A percentile compares a stretch with the other conserved stretches of the same genome.
Evolutionary conservation across 768 basidiomycete genomes (phyloP).

Genomic region (Coprinopsis sp.): DNA sequence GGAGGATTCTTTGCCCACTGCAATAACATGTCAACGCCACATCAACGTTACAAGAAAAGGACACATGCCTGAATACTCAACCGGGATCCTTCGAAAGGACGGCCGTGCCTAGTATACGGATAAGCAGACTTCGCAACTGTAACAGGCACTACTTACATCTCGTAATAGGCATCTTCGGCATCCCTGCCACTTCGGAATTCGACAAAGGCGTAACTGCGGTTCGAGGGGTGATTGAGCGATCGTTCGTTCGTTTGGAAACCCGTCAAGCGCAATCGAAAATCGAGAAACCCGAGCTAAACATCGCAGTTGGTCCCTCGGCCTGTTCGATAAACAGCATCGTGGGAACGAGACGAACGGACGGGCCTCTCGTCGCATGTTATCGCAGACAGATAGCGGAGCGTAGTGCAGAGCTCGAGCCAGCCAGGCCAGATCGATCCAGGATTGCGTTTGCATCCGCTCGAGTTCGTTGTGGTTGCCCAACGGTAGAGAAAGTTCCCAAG

Average conservation of each 20-base stretch:
- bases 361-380: constrained; percentile 19
- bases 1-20: constrained; percentile 39
- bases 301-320: too few species aligned
- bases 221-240: constrained; percentile 30
- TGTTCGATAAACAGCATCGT: too few species aligned
- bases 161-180: constrained; percentile 35
- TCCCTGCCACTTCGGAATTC: constrained; percentile 33
- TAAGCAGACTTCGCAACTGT: background rate
- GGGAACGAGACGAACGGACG: constrained; percentile 11
- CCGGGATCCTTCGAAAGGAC: constrained; percentile 34
- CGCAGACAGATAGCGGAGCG: too few species aligned
- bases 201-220: constrained; percentile 36
- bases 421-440: too few species aligned
- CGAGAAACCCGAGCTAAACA: background rate
- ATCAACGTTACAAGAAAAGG: background rate
- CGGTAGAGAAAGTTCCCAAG: too few species aligned
- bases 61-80: constrained; percentile 30
- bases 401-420: too few species aligned
- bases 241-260: constrained; percentile 22
- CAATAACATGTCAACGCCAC: background rate
- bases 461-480: too few species aligned
- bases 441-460: too few species aligned
- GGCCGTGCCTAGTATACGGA: constrained; percentile 28
- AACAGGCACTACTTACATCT: constrained; percentile 25
- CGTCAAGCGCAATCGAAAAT: constrained; percentile 13